A percentile compares a stretch with the other conserved stretches of the same genome.
phyloP scores from a whole-genome alignment of 1,284 basidiomycete species.

The Cystobasidiaceae sp. region DNA sequence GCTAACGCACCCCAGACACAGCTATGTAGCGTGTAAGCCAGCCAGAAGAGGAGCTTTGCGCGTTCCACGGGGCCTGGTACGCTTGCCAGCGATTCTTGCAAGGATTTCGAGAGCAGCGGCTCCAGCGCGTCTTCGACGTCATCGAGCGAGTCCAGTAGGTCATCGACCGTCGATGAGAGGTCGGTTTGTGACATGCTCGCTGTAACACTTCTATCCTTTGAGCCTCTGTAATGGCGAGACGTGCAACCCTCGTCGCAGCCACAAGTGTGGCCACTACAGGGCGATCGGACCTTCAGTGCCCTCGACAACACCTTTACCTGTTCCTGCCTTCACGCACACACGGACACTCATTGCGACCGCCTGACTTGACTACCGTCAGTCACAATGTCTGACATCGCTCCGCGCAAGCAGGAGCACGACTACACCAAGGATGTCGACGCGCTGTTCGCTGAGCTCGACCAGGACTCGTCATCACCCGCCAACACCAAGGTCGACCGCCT shows the following conservation, averaged over 20 bases:
- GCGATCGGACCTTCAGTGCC: too few relatives aligned
- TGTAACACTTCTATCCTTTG: too few relatives aligned
- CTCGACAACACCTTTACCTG: too few relatives aligned
- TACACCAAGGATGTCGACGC: slow-evolving; percentile 53
- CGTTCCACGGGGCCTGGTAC: slow-evolving; percentile 17
- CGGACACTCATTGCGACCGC: too few relatives aligned
- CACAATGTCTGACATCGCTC: slow-evolving; percentile 39
- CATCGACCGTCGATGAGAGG: background rate
- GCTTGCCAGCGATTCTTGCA: slow-evolving; percentile 20
- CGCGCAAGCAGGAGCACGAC: slow-evolving; percentile 55
- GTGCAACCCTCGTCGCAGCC: too few relatives aligned
- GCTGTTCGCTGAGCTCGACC: slow-evolving; percentile 50
- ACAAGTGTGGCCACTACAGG: too few relatives aligned
- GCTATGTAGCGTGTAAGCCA: slow-evolving; percentile 24
- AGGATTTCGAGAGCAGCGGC: slow-evolving; percentile 11
- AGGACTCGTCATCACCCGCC: slow-evolving; percentile 57
- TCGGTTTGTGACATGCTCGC: background rate
- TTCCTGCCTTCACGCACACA: too few relatives aligned
- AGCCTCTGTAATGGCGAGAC: too few relatives aligned
- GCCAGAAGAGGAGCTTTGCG: slow-evolving; percentile 29
- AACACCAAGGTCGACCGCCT: slow-evolving; percentile 86
- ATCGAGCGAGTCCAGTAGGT: slow-evolving; percentile 5
- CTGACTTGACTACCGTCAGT: too few relatives aligned
- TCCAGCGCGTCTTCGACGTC: slow-evolving; percentile 17
- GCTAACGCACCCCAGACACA: slow-evolving; percentile 22